Base-by-base conservation (phyloP, 306 rosid species). In the Abrus pulchellus region DNA sequence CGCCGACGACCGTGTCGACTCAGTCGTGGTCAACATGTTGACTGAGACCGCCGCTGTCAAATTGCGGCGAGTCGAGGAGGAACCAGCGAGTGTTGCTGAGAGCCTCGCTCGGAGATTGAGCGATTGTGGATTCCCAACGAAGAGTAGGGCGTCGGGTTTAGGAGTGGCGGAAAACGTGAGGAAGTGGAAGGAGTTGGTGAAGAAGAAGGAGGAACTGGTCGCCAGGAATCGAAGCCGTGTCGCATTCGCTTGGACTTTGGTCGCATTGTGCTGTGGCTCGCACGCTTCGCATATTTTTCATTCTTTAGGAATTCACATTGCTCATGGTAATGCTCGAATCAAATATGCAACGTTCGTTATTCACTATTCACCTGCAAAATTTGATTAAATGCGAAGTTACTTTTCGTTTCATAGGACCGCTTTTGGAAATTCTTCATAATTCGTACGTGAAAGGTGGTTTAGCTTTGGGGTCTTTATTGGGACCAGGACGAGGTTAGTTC, bases 21-120 rank as follows among this genome's bases (percentile, higher is more conserved):
- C 99, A 29, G 99, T 81, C 14, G 96, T 89, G 9, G 99, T 95
- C 86, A 95, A 95, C 84, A 89, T 95, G 92, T 79, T 95, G 97
- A 93, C 98, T 27, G 98, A 95, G 83, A 95, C 98, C 45, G 99
- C 98, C n/a, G 99, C 99, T 33, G 81, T 95, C 40, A 90, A 86
- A 88, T 79, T 95, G 84, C 86, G 68, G 47, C 68, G 20, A 14
- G 6, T 28, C 10, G 83, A 79, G 32, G 81, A 40, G 47, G 82
- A 62, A 0, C 36, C 80, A 5, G 52, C 43, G 38, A 80, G 73
- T 11, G 92, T 86, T 55, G 99, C 94, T 6, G 97, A 90, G 79
- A 86, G 88, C 75, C 83, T 95, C 54, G 93, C 97, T 60, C 75
- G 44, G 89, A 89, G 89, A 78, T 38, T 95, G 88, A 89, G 89